Conservation (phyloP, 2,329 filamentous ascomycete genomes). For the Calonectria multiphialidica region DNA sequence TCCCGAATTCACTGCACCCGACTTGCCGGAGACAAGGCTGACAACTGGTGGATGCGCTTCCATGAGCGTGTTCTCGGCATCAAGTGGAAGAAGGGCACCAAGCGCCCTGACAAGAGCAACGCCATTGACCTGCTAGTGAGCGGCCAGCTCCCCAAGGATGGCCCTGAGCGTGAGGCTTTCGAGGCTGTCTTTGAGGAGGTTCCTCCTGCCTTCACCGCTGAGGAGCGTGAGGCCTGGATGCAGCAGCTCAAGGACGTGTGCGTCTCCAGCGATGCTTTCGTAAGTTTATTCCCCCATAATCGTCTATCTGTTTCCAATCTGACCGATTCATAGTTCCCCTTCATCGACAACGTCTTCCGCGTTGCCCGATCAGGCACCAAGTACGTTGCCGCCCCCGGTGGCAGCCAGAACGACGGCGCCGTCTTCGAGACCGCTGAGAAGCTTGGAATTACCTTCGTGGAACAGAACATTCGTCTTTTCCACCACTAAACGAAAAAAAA, state of each 20-base stretch:
- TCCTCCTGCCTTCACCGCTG: slow-evolving; percentile 81
- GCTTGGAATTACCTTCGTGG: slow-evolving; percentile 80
- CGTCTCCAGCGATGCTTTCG: slow-evolving; percentile 94
- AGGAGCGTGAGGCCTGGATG: slow-evolving; percentile 91
- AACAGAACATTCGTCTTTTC: slow-evolving; percentile 95
- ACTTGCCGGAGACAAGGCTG: slow-evolving; percentile 96
- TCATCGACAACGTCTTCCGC: slow-evolving; percentile 97
- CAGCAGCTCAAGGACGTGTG: slow-evolving; percentile 84
- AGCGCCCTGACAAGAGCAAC: slow-evolving; percentile 97
- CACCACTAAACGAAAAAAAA: slow-evolving; percentile 75
- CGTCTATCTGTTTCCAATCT: slow-evolving; percentile 27
- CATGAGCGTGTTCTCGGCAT: slow-evolving; percentile 88
- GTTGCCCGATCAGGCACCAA: slow-evolving; percentile 90
- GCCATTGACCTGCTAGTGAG: slow-evolving; percentile 96
- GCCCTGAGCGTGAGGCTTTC: slow-evolving; percentile 87
- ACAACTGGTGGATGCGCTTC: slow-evolving; percentile 99
- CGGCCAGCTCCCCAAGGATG: slow-evolving; percentile 86
- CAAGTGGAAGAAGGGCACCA: slow-evolving; percentile 98
- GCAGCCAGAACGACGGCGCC: slow-evolving; percentile 86
- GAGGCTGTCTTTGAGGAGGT: slow-evolving; percentile 93
- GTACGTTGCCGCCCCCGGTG: slow-evolving; percentile 93
- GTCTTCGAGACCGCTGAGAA: slow-evolving; percentile 88
- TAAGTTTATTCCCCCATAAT: slow-evolving; percentile 65
- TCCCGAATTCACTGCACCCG: slow-evolving; percentile 98
- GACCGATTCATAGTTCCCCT: slow-evolving; percentile 79